Conservation (phyloP, 495 filamentous ascomycete genomes). For the Penicillium egyptiacum region DNA sequence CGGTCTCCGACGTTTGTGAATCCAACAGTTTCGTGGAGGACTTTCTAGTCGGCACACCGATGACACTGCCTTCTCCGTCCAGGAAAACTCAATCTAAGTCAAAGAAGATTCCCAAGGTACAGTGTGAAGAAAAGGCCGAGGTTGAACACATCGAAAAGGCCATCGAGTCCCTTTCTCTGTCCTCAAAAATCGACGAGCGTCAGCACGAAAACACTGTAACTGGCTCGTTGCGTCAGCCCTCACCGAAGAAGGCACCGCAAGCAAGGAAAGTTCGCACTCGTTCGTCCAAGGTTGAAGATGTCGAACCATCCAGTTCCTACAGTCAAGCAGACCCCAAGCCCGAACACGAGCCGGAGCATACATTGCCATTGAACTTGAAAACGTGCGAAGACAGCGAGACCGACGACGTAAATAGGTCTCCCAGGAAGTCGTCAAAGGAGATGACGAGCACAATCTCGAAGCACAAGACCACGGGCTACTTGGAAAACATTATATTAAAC, state of each 20-base stretch:
- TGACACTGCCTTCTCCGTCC: conserved; percentile 1
- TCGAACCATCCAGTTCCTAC: background rate
- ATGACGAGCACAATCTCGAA: background rate
- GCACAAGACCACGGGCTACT: conserved; percentile 16
- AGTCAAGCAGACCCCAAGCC: background rate
- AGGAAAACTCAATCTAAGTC: conserved; percentile 9
- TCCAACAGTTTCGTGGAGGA: background rate
- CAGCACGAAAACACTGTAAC: background rate
- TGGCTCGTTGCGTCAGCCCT: background rate
- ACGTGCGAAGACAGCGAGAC: background rate
- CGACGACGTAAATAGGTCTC: background rate
- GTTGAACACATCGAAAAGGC: conserved; percentile 25
- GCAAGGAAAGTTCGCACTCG: background rate
- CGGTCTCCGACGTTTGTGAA: conserved; percentile 8
- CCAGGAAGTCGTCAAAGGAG: background rate
- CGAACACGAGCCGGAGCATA: background rate
- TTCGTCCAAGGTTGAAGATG: background rate
- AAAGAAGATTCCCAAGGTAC: conserved; percentile 5
- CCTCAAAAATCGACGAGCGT: conserved; percentile 6
- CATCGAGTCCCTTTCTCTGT: conserved; percentile 22
- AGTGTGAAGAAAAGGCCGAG: background rate
- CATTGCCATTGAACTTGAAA: background rate
- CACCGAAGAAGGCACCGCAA: conserved; percentile 1
- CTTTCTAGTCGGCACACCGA: background rate
- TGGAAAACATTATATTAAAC: conserved; percentile 31